phyloP scores from a whole-genome alignment of 2,329 filamentous ascomycete species.

The Cercospora sesami region DNA sequence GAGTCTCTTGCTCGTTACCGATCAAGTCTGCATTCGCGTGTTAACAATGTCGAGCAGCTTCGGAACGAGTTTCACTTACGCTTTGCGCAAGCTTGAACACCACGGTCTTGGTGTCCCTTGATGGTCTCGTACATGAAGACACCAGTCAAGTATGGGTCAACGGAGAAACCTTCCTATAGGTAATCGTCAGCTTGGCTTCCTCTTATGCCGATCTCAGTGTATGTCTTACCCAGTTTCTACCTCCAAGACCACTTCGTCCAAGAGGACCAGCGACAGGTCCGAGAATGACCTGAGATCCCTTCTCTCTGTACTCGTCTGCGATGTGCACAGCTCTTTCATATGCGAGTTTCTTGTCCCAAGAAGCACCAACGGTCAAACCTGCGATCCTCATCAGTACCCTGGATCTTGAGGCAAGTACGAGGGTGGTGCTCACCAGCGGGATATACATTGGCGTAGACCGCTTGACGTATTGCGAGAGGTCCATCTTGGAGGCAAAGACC shows the following conservation, averaged over 20 bases:
- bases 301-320: conserved; percentile 38
- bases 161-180: conserved; percentile 29
- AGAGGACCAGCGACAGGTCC: conserved; percentile 38
- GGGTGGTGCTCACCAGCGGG: conserved; percentile 30
- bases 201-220: neutral
- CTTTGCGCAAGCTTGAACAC: conserved; percentile 42
- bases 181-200: neutral
- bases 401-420: neutral
- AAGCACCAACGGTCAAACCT: conserved; percentile 40
- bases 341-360: conserved; percentile 43
- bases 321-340: conserved; percentile 39
- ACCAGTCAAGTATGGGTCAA: conserved; percentile 38
- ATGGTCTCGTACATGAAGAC: conserved; percentile 34
- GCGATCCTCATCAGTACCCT: neutral
- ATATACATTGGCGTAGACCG: conserved; percentile 39
- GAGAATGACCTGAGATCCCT: conserved; percentile 37
- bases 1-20: too few species aligned
- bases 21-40: conserved; percentile 44
- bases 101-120: conserved; percentile 38
- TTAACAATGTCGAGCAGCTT: conserved; percentile 38
- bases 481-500: conserved; percentile 48
- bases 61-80: conserved; percentile 11
- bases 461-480: conserved; percentile 65
- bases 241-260: conserved; percentile 34
- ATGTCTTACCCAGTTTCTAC: conserved; percentile 34